Evolutionary conservation across 2,329 filamentous ascomycete species (phyloP).

Genomic region (Mariannaea elegans): DNA sequence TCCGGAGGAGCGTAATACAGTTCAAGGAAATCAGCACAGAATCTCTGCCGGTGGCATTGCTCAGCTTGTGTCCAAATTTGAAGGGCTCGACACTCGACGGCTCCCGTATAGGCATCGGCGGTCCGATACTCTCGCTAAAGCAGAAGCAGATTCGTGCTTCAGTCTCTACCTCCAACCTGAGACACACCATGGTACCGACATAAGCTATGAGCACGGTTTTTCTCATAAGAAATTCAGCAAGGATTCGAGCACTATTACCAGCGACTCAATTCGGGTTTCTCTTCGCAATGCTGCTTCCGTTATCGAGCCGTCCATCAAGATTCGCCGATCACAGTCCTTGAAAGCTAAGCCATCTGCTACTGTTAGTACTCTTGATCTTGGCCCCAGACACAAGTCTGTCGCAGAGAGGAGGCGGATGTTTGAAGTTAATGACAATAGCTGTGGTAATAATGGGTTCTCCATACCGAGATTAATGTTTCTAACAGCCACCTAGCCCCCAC

Average conservation of each 20-base stretch:
- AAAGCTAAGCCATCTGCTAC: slow-evolving; percentile 7
- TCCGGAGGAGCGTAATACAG: slow-evolving; percentile 21
- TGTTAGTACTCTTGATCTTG: background rate
- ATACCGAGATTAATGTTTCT: background rate
- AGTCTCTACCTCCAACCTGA: background rate
- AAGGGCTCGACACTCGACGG: slow-evolving; percentile 40
- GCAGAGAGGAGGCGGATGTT: slow-evolving; percentile 38
- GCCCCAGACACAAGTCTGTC: slow-evolving; percentile 33
- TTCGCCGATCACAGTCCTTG: slow-evolving; percentile 26
- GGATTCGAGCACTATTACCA: slow-evolving; percentile 8
- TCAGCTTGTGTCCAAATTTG: slow-evolving; percentile 48
- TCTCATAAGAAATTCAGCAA: background rate
- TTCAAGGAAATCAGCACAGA: slow-evolving; percentile 11
- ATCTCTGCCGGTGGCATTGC: slow-evolving; percentile 34
- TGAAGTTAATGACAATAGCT: slow-evolving; percentile 13
- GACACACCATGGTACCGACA: background rate
- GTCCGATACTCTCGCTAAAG: background rate
- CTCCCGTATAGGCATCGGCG: background rate
- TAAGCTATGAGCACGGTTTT: background rate
- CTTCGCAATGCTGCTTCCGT: slow-evolving; percentile 3
- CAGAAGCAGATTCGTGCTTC: background rate
- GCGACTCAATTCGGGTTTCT: slow-evolving; percentile 15
- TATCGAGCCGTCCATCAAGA: background rate
- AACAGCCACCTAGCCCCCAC: slow-evolving; percentile 5
- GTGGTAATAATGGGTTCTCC: slow-evolving; percentile 10